A percentile compares a stretch with the other conserved stretches of the same genome.
These are phyloP conservation scores for Ormosia semicastrata DNA, from an alignment of 306 rosid genomes.

Conservation along the genomic window DNA sequence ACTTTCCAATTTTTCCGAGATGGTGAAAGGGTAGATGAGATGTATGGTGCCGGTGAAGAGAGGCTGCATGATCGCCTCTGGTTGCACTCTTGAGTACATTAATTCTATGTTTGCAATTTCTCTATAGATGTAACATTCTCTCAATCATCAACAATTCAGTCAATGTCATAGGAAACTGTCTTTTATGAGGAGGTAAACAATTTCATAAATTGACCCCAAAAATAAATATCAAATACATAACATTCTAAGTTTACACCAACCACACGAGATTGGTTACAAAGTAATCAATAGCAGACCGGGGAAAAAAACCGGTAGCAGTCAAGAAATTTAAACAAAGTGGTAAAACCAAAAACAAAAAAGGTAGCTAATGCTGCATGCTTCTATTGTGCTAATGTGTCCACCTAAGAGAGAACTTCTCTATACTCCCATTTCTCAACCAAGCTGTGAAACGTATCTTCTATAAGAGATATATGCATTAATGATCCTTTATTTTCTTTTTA, in stretches of 20 bases:
- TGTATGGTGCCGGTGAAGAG: constrained; percentile 46
- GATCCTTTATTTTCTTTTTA: constrained; percentile 41
- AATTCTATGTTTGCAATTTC: constrained; percentile 15
- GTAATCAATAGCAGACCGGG: constrained; percentile 3
- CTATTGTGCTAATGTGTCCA: constrained; percentile 29
- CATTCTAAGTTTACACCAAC: constrained; percentile 27
- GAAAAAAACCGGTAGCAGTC: background rate
- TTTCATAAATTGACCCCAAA: background rate
- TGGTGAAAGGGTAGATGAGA: constrained; percentile 82
- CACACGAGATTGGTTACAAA: constrained; percentile 1
- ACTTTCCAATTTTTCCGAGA: constrained; percentile 74
- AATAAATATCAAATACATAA: background rate
- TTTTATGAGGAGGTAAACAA: background rate
- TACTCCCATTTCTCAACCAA: constrained; percentile 16
- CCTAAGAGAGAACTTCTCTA: constrained; percentile 22
- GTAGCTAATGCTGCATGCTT: constrained; percentile 27
- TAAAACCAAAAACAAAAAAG: background rate
- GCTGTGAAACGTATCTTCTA: constrained; percentile 28
- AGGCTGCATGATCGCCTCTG: constrained; percentile 49
- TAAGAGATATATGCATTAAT: constrained; percentile 32
- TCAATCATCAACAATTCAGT: background rate
- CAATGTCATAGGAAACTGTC: background rate
- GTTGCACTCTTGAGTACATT: constrained; percentile 36
- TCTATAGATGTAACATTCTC: constrained; percentile 6
- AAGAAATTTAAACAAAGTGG: constrained; percentile 14